These are phyloP conservation scores for Geotrichum aggregatum DNA, from an alignment of 1,139 yeast species.

Conservation along the genomic window DNA sequence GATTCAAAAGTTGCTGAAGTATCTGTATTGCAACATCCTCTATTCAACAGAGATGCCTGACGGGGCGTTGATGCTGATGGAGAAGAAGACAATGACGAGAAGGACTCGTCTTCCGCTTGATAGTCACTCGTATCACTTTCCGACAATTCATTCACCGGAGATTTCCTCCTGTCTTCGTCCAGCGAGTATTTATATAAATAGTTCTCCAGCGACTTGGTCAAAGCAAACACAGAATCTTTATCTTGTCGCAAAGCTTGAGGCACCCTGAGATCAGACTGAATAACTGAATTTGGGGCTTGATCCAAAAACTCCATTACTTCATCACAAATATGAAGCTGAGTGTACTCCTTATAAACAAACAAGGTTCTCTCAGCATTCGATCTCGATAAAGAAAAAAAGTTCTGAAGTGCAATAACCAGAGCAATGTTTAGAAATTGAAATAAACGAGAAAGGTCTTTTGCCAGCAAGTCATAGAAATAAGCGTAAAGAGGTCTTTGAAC, in stretches of 20 bases:
- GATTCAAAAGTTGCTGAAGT: no score
- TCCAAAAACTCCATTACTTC: slow-evolving; percentile 26
- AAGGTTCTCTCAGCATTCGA: slow-evolving; percentile 31
- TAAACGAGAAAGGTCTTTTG: slow-evolving; percentile 29
- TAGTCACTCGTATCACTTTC: slow-evolving; percentile 11
- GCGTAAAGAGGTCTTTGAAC: slow-evolving; percentile 25
- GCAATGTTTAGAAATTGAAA: slow-evolving; percentile 28
- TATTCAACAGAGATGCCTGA: neutral
- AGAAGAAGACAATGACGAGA: neutral
- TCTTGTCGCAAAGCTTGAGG: slow-evolving; percentile 28
- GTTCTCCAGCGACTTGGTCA: slow-evolving; percentile 29
- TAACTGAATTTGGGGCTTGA: slow-evolving; percentile 25
- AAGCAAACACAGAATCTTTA: slow-evolving; percentile 21
- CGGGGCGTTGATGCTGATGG: neutral
- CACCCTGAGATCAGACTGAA: slow-evolving; percentile 23
- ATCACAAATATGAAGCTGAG: slow-evolving; percentile 29
- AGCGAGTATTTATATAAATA: slow-evolving; percentile 22
- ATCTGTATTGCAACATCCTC: neutral
- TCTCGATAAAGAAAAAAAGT: slow-evolving; percentile 28
- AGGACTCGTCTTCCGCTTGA: slow-evolving; percentile 5
- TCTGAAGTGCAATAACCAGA: slow-evolving; percentile 27
- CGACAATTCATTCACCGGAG: neutral
- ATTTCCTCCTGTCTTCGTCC: neutral
- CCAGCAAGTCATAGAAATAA: slow-evolving; percentile 26
- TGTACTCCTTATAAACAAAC: slow-evolving; percentile 31